Evolutionary conservation across 2,329 filamentous ascomycete genomes (phyloP).

Genomic region (Trichoderma sp.): DNA sequence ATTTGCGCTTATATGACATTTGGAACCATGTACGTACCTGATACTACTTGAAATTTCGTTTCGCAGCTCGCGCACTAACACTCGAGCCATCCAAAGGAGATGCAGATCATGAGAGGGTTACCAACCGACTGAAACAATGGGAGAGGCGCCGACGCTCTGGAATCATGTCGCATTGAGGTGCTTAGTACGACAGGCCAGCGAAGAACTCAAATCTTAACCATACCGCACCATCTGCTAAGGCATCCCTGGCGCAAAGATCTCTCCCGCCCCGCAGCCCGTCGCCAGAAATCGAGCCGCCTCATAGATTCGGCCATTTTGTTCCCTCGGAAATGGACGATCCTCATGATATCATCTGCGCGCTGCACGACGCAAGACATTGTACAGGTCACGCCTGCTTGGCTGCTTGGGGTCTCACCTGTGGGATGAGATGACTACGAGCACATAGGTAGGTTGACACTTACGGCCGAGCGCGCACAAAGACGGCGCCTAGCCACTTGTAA

Average conservation of each 20-base stretch:
- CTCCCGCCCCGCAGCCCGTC: background rate
- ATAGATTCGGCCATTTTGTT: background rate
- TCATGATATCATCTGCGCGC: background rate
- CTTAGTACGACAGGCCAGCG: background rate
- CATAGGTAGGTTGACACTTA: background rate
- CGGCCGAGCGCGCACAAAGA: background rate
- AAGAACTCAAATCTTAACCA: background rate
- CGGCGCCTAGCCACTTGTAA: background rate
- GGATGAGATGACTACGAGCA: background rate
- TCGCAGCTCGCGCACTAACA: slow-evolving; percentile 1
- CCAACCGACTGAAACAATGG: background rate
- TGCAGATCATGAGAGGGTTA: background rate
- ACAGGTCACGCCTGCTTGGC: background rate
- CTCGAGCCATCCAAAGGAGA: background rate
- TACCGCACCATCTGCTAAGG: background rate
- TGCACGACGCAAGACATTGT: slow-evolving; percentile 1
- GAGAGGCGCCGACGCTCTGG: background rate
- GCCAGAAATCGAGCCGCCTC: slow-evolving; percentile 1
- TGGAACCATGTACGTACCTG: background rate
- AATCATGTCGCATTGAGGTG: background rate
- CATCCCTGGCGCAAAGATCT: background rate
- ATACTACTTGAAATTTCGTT: background rate
- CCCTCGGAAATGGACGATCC: background rate
- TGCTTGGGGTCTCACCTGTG: background rate
- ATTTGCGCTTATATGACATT: background rate